Base-by-base conservation (phyloP, 441 rosid genomes). In the Dalechampia spathulata region DNA sequence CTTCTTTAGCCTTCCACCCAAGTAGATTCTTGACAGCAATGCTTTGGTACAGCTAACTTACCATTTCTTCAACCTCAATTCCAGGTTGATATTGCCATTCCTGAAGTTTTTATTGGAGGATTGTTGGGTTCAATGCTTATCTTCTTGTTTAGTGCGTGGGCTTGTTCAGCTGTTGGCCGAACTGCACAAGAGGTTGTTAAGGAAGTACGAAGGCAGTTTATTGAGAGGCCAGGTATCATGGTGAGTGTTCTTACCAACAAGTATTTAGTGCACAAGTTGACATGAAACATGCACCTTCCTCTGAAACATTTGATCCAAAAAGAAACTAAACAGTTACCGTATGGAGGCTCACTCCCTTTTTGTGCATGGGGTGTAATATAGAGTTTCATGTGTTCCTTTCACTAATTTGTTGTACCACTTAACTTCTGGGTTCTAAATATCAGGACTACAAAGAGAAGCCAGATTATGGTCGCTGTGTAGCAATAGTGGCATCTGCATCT, bases 181-280 rank as follows among this genome's bases (percentile, higher is more conserved):
- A 90, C 96, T 73, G 99, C 99, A 45, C 99, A 93, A 72, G 99
- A 90, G 82, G 99, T 93, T 68, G 99, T 90, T 46, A 83, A 89
- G 56, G 99, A 93, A 90, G 97, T 93, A 53, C 81, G 99, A 79
- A 76, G 97, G 75, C 99, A 93, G 55, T 93, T 93, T 75, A 83
- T 93, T 54, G 99, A 90, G 78, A 81, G 97, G 74, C 99, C 99
- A 50, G 97, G 99, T 58, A 93, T 93, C 73, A 93, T 93, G 97
- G 97, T 90, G 66, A 67, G 87, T 57, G 54, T 28, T 42, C 11
- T n/a, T 51, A 58, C 49, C 56, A 12, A 6, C 11, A 32, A 32
- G 14, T 36, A 34, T 6, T 36, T 5, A 16, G 2, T 25, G 17
- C 8, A 14, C 25, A 7, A 57, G 21, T 30, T 20, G 0, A 37